Conservation (phyloP, 306 rosid genomes). For the Alnus glutinosa region DNA sequence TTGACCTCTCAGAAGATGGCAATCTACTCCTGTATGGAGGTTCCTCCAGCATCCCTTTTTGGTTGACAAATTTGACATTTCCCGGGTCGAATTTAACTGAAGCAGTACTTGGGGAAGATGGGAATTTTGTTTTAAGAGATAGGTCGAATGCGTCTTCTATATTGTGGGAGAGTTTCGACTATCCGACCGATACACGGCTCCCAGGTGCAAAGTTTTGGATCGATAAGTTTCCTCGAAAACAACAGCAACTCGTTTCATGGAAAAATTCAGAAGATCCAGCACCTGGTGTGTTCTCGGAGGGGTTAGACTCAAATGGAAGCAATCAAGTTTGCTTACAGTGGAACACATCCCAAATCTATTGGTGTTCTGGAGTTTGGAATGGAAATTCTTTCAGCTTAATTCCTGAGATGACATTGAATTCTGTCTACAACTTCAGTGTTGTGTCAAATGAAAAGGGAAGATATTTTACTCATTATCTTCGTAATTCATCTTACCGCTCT, state of each 20-base stretch:
- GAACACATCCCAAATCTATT: background rate
- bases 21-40: background rate
- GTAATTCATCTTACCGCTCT: too few species aligned
- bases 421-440: too few species aligned
- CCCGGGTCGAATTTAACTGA: background rate
- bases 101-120: background rate
- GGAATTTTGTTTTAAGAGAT: background rate
- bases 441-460: too few species aligned
- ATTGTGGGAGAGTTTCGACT: background rate
- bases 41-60: background rate
- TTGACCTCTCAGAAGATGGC: background rate
- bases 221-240: constrained; percentile 31
- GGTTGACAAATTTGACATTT: background rate
- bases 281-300: too few species aligned
- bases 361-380: background rate
- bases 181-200: constrained; percentile 11
- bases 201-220: constrained; percentile 44
- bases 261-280: constrained; percentile 15
- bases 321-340: background rate
- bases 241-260: constrained; percentile 49
- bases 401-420: too few species aligned
- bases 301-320: too few species aligned
- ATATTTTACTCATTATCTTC: too few species aligned
- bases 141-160: background rate
- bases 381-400: too few species aligned